Evolutionary conservation across 1,284 basidiomycete species (phyloP), one percentile per base, ranked within the genome.

Genomic region (Dichomitus squalens): DNA sequence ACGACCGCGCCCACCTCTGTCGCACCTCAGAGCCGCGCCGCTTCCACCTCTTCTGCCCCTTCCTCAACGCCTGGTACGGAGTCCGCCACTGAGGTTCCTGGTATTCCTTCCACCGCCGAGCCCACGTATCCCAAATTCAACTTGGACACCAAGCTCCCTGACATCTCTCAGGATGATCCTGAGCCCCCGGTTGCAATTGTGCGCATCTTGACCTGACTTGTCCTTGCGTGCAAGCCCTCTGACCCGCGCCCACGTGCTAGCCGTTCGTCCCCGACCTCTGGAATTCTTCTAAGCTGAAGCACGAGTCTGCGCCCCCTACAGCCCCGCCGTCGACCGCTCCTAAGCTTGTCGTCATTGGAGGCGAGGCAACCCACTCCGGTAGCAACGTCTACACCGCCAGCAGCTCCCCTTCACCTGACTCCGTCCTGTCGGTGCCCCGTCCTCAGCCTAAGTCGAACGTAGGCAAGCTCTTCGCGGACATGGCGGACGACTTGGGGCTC

Each of bases 221-320:
- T 39, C 27, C 33, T 44, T 55, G 33, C 40, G 49, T 43, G 33
- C 29, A 20, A 48, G 56, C 53, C 44, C 39, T 38, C 55, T 57
- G 57, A 49, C 51, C 49, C 21, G 35, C 38, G 40, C 50, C 25
- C 50, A 64, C 46, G 47, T 52, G 27, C 52, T 64, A 92, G 90
- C 90, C 90, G 5, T 89, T 83, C 68, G 73, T 86, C 16, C 88
- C 88, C 38, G 88, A 91, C 73, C 83, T 85, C 63, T 90, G 87
- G 87, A 77, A 85, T 54, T 90, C 89, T 0, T 76, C 79, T 5
- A 68, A 72, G 27, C 67, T 73, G 50, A 74, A 76, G 54, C 67
- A 71, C 36, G 71, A 61, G 58, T 70, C 68, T 12, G 65, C 61
- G 33, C 63, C 66, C 8, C 55, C 66, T 12, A 57, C 62, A 4